Percentiles rank a stretch among this genome's conserved stretches.
Conservation (phyloP, 1,284 basidiomycete species). For the Neonothopanus nambi region DNA sequence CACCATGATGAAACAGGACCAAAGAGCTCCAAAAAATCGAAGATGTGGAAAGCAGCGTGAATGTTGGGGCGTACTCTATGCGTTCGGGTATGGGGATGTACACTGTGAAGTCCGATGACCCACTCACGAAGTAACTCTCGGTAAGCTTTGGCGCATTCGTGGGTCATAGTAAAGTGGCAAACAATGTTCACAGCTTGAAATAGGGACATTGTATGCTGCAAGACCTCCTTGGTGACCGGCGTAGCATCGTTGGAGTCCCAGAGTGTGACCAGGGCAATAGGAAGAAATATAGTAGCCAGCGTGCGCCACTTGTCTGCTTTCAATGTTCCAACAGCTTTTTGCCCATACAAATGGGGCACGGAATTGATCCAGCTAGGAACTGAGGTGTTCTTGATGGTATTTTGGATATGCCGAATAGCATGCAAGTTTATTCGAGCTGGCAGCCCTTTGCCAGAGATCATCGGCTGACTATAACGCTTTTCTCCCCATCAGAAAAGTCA, state of each 20-base stretch:
- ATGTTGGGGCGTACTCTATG: slow-evolving; percentile 21
- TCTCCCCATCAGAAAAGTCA: neutral
- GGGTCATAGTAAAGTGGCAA: slow-evolving; percentile 12
- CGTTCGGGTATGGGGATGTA: slow-evolving; percentile 20
- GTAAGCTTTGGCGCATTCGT: slow-evolving; percentile 13
- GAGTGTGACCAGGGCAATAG: slow-evolving; percentile 30
- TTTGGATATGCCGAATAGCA: slow-evolving; percentile 20
- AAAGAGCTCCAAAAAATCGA: slow-evolving; percentile 19
- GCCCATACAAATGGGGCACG: slow-evolving; percentile 33
- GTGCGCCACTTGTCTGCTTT: slow-evolving; percentile 40
- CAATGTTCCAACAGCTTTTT: slow-evolving; percentile 28
- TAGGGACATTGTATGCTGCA: slow-evolving; percentile 13
- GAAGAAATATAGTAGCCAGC: slow-evolving; percentile 30
- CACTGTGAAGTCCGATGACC: slow-evolving; percentile 7
- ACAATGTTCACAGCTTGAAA: slow-evolving; percentile 9
- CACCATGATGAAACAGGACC: slow-evolving; percentile 26
- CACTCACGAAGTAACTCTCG: slow-evolving; percentile 16
- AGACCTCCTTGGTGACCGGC: neutral
- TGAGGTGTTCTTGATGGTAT: slow-evolving; percentile 25
- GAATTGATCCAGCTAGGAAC: slow-evolving; percentile 32
- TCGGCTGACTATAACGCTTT: neutral
- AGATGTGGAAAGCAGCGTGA: slow-evolving; percentile 23
- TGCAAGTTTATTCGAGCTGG: slow-evolving; percentile 4
- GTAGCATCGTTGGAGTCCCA: slow-evolving; percentile 23
- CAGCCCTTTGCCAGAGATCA: neutral